Conservation (phyloP, 2,329 filamentous ascomycete species). For the Rosellinia necatrix region DNA sequence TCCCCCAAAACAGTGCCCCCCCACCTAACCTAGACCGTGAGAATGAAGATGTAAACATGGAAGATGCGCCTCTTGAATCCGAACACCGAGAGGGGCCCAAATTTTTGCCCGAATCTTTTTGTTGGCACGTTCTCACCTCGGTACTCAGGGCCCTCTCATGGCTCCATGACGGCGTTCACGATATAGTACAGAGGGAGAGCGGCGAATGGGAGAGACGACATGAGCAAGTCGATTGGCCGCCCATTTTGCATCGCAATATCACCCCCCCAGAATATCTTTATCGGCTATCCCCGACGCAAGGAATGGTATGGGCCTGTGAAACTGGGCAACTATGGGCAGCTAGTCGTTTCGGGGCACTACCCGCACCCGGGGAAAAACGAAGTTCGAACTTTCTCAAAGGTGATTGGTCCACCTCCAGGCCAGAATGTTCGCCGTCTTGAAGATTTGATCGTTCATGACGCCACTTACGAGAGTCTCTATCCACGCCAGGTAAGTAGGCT, state of each 20-base stretch:
- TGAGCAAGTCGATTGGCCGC: conserved; percentile 52
- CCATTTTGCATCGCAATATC: conserved; percentile 56
- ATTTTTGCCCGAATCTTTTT: conserved; percentile 57
- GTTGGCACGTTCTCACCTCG: conserved; percentile 59
- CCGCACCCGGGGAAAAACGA: conserved; percentile 18
- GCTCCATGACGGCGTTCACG: conserved; percentile 54
- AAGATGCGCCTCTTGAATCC: not conserved
- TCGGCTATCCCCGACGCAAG: conserved; percentile 51
- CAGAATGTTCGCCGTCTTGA: conserved; percentile 17
- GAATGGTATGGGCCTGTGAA: conserved; percentile 61
- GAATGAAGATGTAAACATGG: conserved; percentile 30
- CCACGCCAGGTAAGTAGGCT: conserved; percentile 34
- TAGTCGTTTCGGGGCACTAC: conserved; percentile 47
- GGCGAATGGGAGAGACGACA: conserved; percentile 14
- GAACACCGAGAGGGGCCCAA: not conserved
- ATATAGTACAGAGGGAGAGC: conserved; percentile 25
- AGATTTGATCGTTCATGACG: conserved; percentile 29
- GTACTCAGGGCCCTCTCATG: conserved; percentile 55
- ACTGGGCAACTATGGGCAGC: conserved; percentile 53
- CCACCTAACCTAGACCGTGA: not conserved
- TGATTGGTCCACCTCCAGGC: conserved; percentile 34
- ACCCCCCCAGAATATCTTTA: conserved; percentile 54
- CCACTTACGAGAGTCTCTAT: conserved; percentile 26
- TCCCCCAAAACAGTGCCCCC: not conserved
- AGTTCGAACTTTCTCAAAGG: conserved; percentile 25